Conservation (phyloP, 225 moss, liverwort and hornwort species). For the Polytrichum formosum region DNA sequence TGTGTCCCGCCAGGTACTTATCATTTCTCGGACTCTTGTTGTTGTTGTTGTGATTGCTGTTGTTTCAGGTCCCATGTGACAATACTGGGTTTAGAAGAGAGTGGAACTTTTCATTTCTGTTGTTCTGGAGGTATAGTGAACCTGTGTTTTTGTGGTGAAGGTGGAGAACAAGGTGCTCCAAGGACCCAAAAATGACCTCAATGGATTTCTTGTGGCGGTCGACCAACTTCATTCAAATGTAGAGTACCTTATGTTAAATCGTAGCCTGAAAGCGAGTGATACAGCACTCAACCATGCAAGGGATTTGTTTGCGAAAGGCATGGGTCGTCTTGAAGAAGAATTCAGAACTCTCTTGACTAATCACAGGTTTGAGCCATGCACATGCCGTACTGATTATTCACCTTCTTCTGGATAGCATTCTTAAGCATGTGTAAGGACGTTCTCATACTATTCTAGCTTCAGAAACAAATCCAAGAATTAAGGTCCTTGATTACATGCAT, state of each 20-base stretch:
- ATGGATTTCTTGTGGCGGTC: conserved; percentile 76
- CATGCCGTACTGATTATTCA: background rate
- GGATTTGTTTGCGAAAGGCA: conserved; percentile 74
- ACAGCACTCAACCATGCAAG: conserved; percentile 76
- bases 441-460: too few relatives aligned
- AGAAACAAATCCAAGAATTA: too few relatives aligned
- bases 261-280: conserved; percentile 86
- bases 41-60: too few relatives aligned
- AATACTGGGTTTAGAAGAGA: background rate
- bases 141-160: conserved; percentile 33
- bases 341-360: conserved; percentile 57
- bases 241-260: conserved; percentile 77
- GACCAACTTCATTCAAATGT: conserved; percentile 80
- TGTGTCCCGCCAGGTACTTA: conserved; percentile 75
- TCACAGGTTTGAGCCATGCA: conserved; percentile 50
- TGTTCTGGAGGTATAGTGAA: too few relatives aligned
- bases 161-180: conserved; percentile 80
- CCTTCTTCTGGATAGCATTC: too few relatives aligned
- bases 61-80: too few relatives aligned
- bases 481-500: too few relatives aligned
- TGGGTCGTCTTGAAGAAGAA: conserved; percentile 87
- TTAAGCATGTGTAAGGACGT: too few relatives aligned
- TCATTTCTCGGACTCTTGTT: background rate
- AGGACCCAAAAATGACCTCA: conserved; percentile 72
- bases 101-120: background rate